Percentiles rank a stretch among this genome's conserved stretches.
phyloP scores from a whole-genome alignment of 371 early-diverging fungal genomes.

The Syncephalastrum contaminatum region DNA sequence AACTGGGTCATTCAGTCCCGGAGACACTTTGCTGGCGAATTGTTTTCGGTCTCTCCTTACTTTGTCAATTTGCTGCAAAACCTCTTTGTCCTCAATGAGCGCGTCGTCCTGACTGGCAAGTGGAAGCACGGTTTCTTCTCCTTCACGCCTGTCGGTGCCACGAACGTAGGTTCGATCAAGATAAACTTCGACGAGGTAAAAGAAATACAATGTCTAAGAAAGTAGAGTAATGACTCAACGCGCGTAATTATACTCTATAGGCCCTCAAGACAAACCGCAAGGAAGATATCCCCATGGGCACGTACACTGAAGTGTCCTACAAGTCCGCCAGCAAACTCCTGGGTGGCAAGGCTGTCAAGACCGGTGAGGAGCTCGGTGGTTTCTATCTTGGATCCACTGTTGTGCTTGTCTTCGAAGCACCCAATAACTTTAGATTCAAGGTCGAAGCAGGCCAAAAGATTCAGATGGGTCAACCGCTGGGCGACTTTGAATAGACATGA shows the following conservation, averaged over 20 bases:
- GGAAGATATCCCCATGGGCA: slow-evolving; percentile 66
- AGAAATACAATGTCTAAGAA: slow-evolving; percentile 4
- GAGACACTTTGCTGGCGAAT: slow-evolving; percentile 91
- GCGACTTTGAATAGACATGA: slow-evolving; percentile 28
- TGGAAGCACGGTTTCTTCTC: slow-evolving; percentile 95
- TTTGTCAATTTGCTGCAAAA: slow-evolving; percentile 79
- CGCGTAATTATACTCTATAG: slow-evolving; percentile 35
- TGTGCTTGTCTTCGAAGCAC: slow-evolving; percentile 97
- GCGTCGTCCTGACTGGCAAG: slow-evolving; percentile 87
- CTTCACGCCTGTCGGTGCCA: slow-evolving; percentile 96
- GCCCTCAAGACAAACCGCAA: slow-evolving; percentile 73
- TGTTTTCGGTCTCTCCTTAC: slow-evolving; percentile 92
- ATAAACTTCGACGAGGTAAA: slow-evolving; percentile 86
- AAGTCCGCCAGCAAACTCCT: slow-evolving; percentile 60
- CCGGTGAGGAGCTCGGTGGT: slow-evolving; percentile 93
- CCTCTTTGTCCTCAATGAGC: slow-evolving; percentile 94
- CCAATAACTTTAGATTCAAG: slow-evolving; percentile 74
- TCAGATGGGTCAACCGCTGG: slow-evolving; percentile 83
- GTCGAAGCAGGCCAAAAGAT: slow-evolving; percentile 75
- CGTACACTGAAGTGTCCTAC: slow-evolving; percentile 75
- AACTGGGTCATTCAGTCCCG: slow-evolving; percentile 88
- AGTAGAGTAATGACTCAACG: neutral
- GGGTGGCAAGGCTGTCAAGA: slow-evolving; percentile 64
- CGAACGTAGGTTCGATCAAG: slow-evolving; percentile 94
- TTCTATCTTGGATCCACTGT: slow-evolving; percentile 94